Evolutionary conservation across 805 yeast species (phyloP).

Genomic region (Saccharomycopsis olivae): DNA sequence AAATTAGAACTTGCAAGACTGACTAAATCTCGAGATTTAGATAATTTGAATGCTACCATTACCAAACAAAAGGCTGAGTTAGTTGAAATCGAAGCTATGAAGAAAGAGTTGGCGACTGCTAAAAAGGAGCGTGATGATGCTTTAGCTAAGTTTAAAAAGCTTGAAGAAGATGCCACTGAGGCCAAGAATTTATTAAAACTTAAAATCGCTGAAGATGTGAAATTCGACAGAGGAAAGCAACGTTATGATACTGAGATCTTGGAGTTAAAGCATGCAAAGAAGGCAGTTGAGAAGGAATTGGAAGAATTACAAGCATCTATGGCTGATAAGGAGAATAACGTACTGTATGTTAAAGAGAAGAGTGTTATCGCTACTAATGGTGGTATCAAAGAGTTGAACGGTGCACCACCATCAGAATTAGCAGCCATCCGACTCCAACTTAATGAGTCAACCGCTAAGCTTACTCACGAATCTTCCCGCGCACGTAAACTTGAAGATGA

Average conservation of each 20-base stretch:
- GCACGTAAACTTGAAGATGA: slow-evolving; percentile 43
- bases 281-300: slow-evolving; percentile 17
- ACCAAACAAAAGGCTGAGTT: slow-evolving; percentile 19
- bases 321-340: no score
- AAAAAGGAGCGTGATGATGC: slow-evolving; percentile 24
- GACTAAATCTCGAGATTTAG: slow-evolving; percentile 17
- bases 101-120: no score
- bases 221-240: slow-evolving; percentile 36
- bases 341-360: no score
- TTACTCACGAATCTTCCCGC: slow-evolving; percentile 35
- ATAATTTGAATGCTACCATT: slow-evolving; percentile 14
- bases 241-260: slow-evolving; percentile 31
- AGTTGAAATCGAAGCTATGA: slow-evolving; percentile 21
- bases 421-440: slow-evolving; percentile 39
- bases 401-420: no score
- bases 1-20: slow-evolving; percentile 14
- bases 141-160: slow-evolving; percentile 20
- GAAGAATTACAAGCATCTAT: no score
- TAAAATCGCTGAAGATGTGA: slow-evolving; percentile 32
- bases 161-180: slow-evolving; percentile 37
- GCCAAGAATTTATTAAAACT: slow-evolving; percentile 32
- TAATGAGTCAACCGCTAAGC: slow-evolving; percentile 39
- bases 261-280: slow-evolving; percentile 26
- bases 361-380: no score
- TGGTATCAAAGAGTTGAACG: no score